Evolutionary conservation across 2,329 filamentous ascomycete species (phyloP).

Genomic region (Plectosphaerella cucumerina): DNA sequence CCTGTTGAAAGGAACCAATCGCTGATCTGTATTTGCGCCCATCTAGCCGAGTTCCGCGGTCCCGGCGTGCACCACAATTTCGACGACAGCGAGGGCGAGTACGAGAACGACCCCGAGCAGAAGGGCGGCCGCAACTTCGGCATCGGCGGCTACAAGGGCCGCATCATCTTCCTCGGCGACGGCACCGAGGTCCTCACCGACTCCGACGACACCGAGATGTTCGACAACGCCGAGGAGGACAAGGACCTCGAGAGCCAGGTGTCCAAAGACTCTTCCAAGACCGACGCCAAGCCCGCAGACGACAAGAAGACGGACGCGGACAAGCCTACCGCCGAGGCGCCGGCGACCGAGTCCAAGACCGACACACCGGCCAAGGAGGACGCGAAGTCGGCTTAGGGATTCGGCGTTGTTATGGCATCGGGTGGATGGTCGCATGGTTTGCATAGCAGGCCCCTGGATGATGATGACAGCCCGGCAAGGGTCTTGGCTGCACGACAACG

Average conservation of each 20-base stretch:
- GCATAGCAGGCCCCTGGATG: neutral
- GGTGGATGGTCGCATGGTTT: neutral
- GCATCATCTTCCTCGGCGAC: conserved; percentile 93
- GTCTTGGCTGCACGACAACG: neutral
- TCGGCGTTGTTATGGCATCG: neutral
- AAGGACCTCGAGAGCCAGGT: conserved; percentile 84
- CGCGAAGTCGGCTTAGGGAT: neutral
- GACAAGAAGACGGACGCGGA: neutral
- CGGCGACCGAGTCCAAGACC: neutral
- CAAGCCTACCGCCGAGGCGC: neutral
- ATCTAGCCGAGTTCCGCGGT: conserved; percentile 76
- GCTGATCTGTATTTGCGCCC: conserved; percentile 10
- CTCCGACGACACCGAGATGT: conserved; percentile 88
- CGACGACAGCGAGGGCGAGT: conserved; percentile 74
- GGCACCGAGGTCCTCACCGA: conserved; percentile 89
- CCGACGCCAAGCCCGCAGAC: conserved; percentile 13
- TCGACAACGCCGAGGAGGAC: conserved; percentile 81
- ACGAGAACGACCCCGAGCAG: conserved; percentile 68
- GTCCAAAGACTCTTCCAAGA: conserved; percentile 49
- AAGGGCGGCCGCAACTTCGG: conserved; percentile 58
- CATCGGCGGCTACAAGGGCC: conserved; percentile 68
- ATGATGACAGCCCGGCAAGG: neutral
- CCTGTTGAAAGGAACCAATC: neutral
- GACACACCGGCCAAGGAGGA: neutral
- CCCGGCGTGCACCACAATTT: conserved; percentile 79